These are phyloP conservation scores for Thecaphora thlaspeos DNA, from an alignment of 1,284 basidiomycete genomes.

Conservation along the genomic window DNA sequence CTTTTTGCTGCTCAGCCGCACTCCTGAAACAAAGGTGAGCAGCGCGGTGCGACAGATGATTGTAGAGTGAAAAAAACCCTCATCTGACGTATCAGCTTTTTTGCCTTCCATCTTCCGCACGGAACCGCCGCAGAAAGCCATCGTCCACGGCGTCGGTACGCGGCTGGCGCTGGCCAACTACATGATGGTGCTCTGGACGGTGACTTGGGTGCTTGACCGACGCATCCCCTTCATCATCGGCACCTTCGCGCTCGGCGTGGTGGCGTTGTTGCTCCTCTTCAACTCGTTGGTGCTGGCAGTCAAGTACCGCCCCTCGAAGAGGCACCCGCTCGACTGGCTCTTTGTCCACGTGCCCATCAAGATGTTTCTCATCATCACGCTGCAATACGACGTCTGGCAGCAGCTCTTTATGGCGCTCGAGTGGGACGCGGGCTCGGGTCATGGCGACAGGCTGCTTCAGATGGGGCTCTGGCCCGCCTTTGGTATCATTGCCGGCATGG, in stretches of 20 bases:
- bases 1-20: slow-evolving; percentile 70
- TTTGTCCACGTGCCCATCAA: slow-evolving; percentile 62
- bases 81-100: no score
- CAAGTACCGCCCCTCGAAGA: slow-evolving; percentile 53
- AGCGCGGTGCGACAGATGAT: no score
- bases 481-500: slow-evolving; percentile 33
- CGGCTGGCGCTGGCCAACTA: slow-evolving; percentile 77
- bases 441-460: slow-evolving; percentile 17
- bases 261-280: slow-evolving; percentile 38
- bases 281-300: slow-evolving; percentile 41
- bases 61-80: no score
- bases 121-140: slow-evolving; percentile 11
- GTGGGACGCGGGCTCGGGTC: slow-evolving; percentile 56
- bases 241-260: slow-evolving; percentile 32
- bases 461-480: slow-evolving; percentile 44
- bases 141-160: slow-evolving; percentile 69
- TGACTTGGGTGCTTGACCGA: slow-evolving; percentile 68
- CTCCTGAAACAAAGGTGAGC: slow-evolving; percentile 73
- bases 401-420: slow-evolving; percentile 61
- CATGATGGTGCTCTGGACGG: slow-evolving; percentile 77
- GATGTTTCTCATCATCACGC: slow-evolving; percentile 61
- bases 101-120: no score
- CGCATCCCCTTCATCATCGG: slow-evolving; percentile 35
- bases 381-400: slow-evolving; percentile 61
- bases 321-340: slow-evolving; percentile 61